phyloP scores from a whole-genome alignment of 2,329 filamentous ascomycete genomes.

The Pseudocercospora eumusae region DNA sequence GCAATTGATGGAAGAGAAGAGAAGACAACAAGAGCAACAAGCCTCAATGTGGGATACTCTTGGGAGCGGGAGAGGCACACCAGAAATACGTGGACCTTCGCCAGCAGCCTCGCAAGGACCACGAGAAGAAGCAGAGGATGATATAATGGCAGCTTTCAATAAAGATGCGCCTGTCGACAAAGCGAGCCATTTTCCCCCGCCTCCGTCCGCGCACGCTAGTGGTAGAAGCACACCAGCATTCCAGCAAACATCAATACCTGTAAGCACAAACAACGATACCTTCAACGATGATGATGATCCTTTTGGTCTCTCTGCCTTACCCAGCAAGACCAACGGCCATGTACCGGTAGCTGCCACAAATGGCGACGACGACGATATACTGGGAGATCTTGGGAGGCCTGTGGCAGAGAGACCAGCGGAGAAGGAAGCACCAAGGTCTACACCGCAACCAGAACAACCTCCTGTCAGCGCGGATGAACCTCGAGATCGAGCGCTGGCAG shows the following conservation, averaged over 20 bases:
- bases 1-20: slow-evolving; percentile 75
- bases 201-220: slow-evolving; percentile 40
- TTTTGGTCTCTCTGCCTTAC: slow-evolving; percentile 67
- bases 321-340: slow-evolving; percentile 30
- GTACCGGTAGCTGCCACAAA: slow-evolving; percentile 23
- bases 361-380: slow-evolving; percentile 60
- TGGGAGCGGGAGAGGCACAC: slow-evolving; percentile 63
- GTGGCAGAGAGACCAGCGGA: slow-evolving; percentile 51
- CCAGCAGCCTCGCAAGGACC: slow-evolving; percentile 22
- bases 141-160: slow-evolving; percentile 64
- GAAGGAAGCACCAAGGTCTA: slow-evolving; percentile 11
- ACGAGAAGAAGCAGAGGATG: slow-evolving; percentile 52
- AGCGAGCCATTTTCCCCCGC: slow-evolving; percentile 60
- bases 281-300: slow-evolving; percentile 74
- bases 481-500: slow-evolving; percentile 73
- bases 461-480: slow-evolving; percentile 21
- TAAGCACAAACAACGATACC: slow-evolving; percentile 9
- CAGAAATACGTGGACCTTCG: slow-evolving; percentile 32
- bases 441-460: slow-evolving; percentile 11
- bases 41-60: slow-evolving; percentile 71
- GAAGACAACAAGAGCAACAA: slow-evolving; percentile 73
- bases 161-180: slow-evolving; percentile 60
- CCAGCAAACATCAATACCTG: slow-evolving; percentile 5
- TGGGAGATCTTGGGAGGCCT: slow-evolving; percentile 62
- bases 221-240: slow-evolving; percentile 45